These are phyloP conservation scores for Inga leiocalycina DNA, from an alignment of 306 rosid species.

Conservation along the genomic window DNA sequence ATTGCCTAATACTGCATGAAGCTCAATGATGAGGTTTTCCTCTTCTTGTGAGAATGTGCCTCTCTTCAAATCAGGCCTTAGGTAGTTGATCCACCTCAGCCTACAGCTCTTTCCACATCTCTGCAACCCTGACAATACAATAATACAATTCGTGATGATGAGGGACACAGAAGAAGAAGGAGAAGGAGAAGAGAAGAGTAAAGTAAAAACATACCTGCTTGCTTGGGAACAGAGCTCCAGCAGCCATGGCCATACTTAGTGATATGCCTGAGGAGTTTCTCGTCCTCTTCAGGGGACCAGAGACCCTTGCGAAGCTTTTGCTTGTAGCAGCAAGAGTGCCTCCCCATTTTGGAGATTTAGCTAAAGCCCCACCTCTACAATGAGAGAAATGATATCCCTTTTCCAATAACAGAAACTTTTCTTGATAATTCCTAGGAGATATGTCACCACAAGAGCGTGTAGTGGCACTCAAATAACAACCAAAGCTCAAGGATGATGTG, in stretches of 20 bases:
- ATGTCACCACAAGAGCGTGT: constrained; percentile 33
- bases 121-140: constrained; percentile 51
- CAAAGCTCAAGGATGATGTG: constrained; percentile 26
- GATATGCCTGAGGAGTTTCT: constrained; percentile 56
- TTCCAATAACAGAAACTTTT: constrained; percentile 40
- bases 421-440: constrained; percentile 41
- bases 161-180: background rate
- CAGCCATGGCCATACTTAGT: constrained; percentile 64
- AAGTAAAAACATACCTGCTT: constrained; percentile 44
- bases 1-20: constrained; percentile 65
- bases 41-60: constrained; percentile 66
- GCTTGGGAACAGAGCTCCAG: constrained; percentile 73
- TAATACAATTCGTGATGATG: background rate
- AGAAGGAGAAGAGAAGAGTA: background rate
- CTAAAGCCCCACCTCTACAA: constrained; percentile 14
- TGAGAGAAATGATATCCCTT: constrained; percentile 14
- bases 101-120: constrained; percentile 77
- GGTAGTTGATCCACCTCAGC: constrained; percentile 68
- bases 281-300: constrained; percentile 74
- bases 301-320: constrained; percentile 65
- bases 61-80: constrained; percentile 75
- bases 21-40: constrained; percentile 55
- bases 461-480: constrained; percentile 37
- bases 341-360: constrained; percentile 47
- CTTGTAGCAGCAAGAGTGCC: constrained; percentile 67